Base-by-base conservation (phyloP, 2,329 filamentous ascomycete genomes). In the Neofusicoccum laricinum region DNA sequence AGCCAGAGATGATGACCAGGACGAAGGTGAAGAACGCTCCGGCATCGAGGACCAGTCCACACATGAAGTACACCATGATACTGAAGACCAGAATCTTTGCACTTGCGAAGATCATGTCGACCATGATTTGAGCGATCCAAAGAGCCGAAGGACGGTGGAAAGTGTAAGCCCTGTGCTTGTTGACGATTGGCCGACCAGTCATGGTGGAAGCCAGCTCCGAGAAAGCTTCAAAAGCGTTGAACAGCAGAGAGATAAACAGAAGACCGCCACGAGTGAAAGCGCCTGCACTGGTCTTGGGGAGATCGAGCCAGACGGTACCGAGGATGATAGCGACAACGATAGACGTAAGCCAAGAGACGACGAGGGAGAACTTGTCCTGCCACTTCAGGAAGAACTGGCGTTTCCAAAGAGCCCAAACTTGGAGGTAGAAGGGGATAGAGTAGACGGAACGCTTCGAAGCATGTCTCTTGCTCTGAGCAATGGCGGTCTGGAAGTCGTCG, bases 221-320 rank as follows among this genome's bases (percentile, higher is more conserved):
- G 72, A 95, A 93, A 25, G 92, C 90, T 72, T 92, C 88, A 76
- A 96, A 94, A n/a, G 90, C 90, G 74, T 94, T 94, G 83, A 94
- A 94, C 4, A 96, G 79, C 1, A 96, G 84, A 21, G 90, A 82
- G 62, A 93, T 87, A 78, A 96, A 96, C 58, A 96, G 81, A 1
- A 94, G 85, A 80, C 91, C 92, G 67, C 91, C 91, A 73, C 92
- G 88, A 69, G 88, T 90, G 77, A 95, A 96, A 2, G 91, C 90
- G 43, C 88, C 91, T 36, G 86, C 86, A 0, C 80, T 83, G 0
- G 83, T 85, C 59, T 86, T 76, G 0, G 87, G 86, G 38, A 92
- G 84, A 40, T 92, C 81, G 65, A 92, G 83, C 81, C 90, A 96
- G 3, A 95, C 87, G 0, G 91, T 93, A 69, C 92, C 92, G 50